These are phyloP conservation scores for Ustanciosporium gigantosporum DNA, from an alignment of 1,284 basidiomycete species.

Conservation along the genomic window DNA sequence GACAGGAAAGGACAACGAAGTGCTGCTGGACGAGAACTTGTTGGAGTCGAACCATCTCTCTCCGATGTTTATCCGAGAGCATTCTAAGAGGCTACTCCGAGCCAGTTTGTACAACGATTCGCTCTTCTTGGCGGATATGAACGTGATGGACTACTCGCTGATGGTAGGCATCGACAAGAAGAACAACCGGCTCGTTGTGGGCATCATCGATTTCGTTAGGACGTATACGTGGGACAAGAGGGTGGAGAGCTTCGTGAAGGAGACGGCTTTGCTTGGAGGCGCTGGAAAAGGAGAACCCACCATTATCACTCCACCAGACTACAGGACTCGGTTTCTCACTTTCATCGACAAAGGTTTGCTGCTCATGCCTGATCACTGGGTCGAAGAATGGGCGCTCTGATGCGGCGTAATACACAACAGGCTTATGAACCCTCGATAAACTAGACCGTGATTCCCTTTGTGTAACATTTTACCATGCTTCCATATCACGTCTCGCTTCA, in stretches of 20 bases:
- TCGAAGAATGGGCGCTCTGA: constrained; percentile 43
- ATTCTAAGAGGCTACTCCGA: constrained; percentile 87
- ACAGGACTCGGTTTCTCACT: constrained; percentile 56
- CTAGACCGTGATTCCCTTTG: too few species aligned
- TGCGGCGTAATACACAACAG: too few species aligned
- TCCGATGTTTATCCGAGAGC: constrained; percentile 92
- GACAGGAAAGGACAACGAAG: constrained; percentile 84
- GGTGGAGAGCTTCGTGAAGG: constrained; percentile 95
- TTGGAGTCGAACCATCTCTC: constrained; percentile 67
- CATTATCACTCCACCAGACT: constrained; percentile 58
- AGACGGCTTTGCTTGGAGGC: constrained; percentile 80
- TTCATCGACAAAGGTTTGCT: constrained; percentile 55
- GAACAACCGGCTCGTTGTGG: constrained; percentile 69
- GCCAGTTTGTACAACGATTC: constrained; percentile 87
- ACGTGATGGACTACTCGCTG: constrained; percentile 95
- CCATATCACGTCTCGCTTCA: too few species aligned
- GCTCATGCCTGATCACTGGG: constrained; percentile 54
- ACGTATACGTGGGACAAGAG: constrained; percentile 99
- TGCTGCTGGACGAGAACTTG: constrained; percentile 90
- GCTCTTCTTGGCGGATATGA: constrained; percentile 85
- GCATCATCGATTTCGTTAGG: constrained; percentile 94
- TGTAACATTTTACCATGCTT: too few species aligned
- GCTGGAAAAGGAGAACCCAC: constrained; percentile 61
- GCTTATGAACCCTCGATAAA: too few species aligned
- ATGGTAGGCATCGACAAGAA: constrained; percentile 76